phyloP scores from a whole-genome alignment of 2,329 filamentous ascomycete species.

The Dichotomopilus funicola region DNA sequence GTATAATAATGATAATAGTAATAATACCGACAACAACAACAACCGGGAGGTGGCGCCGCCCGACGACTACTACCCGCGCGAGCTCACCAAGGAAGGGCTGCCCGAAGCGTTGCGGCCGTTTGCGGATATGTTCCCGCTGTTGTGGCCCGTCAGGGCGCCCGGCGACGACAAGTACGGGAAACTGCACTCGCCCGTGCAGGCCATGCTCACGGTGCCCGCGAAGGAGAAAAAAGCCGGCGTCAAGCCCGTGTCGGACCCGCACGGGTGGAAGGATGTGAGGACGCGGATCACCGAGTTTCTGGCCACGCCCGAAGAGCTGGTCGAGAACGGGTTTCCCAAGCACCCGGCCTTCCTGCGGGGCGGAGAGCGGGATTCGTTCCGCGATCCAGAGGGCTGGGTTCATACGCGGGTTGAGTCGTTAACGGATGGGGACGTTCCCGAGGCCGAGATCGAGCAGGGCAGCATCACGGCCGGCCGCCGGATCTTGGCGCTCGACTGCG shows the following conservation, averaged over 20 bases:
- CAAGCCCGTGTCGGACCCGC: slow-evolving; percentile 55
- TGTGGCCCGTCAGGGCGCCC: slow-evolving; percentile 85
- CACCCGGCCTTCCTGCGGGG: slow-evolving; percentile 70
- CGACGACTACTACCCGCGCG: slow-evolving; percentile 54
- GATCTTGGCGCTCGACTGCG: slow-evolving; percentile 81
- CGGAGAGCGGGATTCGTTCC: slow-evolving; percentile 47
- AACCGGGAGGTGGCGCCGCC: slow-evolving; percentile 39
- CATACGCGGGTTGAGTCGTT: slow-evolving; percentile 64
- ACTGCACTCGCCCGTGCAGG: slow-evolving; percentile 80
- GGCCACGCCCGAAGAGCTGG: slow-evolving; percentile 63
- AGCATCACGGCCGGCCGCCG: slow-evolving; percentile 77
- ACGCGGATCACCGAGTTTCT: slow-evolving; percentile 80
- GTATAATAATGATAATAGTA: slow-evolving; percentile 35
- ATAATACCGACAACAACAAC: slow-evolving; percentile 22
- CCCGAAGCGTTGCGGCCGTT: slow-evolving; percentile 57
- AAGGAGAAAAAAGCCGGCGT: slow-evolving; percentile 61
- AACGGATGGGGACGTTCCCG: slow-evolving; percentile 61
- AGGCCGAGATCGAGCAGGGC: slow-evolving; percentile 67
- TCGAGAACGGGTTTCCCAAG: slow-evolving; percentile 75
- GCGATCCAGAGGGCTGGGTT: slow-evolving; percentile 68
- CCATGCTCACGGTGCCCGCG: slow-evolving; percentile 70
- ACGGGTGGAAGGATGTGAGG: slow-evolving; percentile 64
- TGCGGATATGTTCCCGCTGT: slow-evolving; percentile 73
- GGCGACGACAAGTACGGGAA: slow-evolving; percentile 76
- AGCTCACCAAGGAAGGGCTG: slow-evolving; percentile 45